Percentiles rank a stretch among this genome's conserved stretches.
Conservation (phyloP, 495 filamentous ascomycete genomes). For the Hapsidospora chrysogenum region DNA sequence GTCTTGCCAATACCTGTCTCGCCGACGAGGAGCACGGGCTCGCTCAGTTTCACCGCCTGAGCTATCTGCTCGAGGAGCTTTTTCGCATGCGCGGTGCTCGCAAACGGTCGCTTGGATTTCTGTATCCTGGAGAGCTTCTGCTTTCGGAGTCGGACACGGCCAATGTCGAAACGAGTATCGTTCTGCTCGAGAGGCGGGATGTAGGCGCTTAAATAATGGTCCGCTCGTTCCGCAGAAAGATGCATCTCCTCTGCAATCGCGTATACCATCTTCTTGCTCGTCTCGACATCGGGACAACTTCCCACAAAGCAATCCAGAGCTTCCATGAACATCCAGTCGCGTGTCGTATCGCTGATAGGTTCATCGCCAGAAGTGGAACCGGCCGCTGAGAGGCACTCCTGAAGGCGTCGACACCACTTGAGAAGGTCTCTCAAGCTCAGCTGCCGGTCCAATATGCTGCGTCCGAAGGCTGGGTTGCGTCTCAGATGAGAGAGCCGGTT, state of each 20-base stretch:
- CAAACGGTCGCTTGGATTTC: slow-evolving; percentile 43
- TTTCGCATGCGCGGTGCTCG: slow-evolving; percentile 54
- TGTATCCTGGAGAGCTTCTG: slow-evolving; percentile 19
- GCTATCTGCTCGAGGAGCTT: slow-evolving; percentile 71
- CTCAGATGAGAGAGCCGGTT: slow-evolving; percentile 39
- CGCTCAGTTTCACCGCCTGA: slow-evolving; percentile 60
- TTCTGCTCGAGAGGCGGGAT: slow-evolving; percentile 45
- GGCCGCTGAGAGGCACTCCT: slow-evolving; percentile 36
- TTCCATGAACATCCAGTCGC: slow-evolving; percentile 81
- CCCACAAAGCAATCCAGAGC: slow-evolving; percentile 78
- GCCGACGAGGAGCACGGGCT: slow-evolving; percentile 84
- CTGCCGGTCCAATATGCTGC: slow-evolving; percentile 37
- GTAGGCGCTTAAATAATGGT: slow-evolving; percentile 50
- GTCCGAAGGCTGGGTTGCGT: slow-evolving; percentile 33
- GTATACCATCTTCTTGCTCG: slow-evolving; percentile 42
- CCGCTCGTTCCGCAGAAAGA: slow-evolving; percentile 59
- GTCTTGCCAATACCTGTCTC: slow-evolving; percentile 99
- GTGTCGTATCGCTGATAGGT: slow-evolving; percentile 49
- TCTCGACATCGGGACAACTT: slow-evolving; percentile 46
- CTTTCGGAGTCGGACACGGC: slow-evolving; percentile 44
- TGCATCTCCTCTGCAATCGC: slow-evolving; percentile 72
- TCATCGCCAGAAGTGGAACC: slow-evolving; percentile 57
- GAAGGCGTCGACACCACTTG: slow-evolving; percentile 71
- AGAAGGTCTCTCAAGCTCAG: slow-evolving; percentile 68
- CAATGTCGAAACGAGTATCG: slow-evolving; percentile 42